A percentile compares a stretch with the other conserved stretches of the same genome.
phyloP scores from a whole-genome alignment of 495 filamentous ascomycete species.

The Cairneyella variabilis region DNA sequence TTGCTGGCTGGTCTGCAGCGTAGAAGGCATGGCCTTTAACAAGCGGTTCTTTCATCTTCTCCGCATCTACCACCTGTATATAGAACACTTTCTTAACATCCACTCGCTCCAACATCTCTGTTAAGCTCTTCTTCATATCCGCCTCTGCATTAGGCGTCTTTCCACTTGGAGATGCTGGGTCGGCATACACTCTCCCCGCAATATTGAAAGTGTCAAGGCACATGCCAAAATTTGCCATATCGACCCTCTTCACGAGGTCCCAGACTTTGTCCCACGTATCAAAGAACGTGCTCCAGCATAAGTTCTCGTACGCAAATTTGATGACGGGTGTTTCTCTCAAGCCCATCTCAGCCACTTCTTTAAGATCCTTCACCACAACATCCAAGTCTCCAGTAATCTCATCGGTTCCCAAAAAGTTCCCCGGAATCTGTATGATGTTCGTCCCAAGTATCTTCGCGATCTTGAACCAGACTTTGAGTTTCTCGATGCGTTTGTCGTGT shows the following conservation, averaged over 20 bases:
- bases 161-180: slow-evolving; percentile 54
- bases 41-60: slow-evolving; percentile 55
- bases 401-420: slow-evolving; percentile 52
- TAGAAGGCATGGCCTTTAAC: slow-evolving; percentile 61
- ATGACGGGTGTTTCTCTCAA: slow-evolving; percentile 49
- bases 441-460: slow-evolving; percentile 61
- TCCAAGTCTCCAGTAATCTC: slow-evolving; percentile 53
- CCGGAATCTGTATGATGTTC: slow-evolving; percentile 70
- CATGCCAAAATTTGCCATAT: slow-evolving; percentile 71
- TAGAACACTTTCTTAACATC: slow-evolving; percentile 70
- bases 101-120: slow-evolving; percentile 49
- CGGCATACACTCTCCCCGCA: slow-evolving; percentile 68
- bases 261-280: slow-evolving; percentile 71
- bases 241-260: slow-evolving; percentile 60
- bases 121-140: slow-evolving; percentile 53
- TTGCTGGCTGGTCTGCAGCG: slow-evolving; percentile 53
- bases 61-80: slow-evolving; percentile 77
- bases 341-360: slow-evolving; percentile 63
- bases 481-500: slow-evolving; percentile 54
- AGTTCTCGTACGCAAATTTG: slow-evolving; percentile 72
- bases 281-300: slow-evolving; percentile 70
- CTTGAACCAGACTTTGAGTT: slow-evolving; percentile 66
- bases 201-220: slow-evolving; percentile 84
- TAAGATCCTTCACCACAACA: slow-evolving; percentile 62
- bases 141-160: slow-evolving; percentile 53